Conservation (phyloP, 106 monocot species). For the Acanthochlamys bracteata region DNA sequence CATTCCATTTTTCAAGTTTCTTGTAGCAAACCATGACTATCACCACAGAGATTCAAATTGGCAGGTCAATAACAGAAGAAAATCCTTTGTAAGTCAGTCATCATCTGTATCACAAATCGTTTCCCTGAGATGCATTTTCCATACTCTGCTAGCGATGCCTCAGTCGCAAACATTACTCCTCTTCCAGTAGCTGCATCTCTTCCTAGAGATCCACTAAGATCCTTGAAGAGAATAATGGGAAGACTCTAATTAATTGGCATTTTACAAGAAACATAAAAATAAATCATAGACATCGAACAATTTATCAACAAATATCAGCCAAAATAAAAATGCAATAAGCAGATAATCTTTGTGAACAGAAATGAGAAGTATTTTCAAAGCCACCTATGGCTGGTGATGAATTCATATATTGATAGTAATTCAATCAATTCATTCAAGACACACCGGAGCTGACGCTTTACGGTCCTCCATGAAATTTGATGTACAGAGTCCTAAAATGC, state of each 20-base stretch:
- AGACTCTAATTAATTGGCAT: not conserved
- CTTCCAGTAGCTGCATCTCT: conserved; percentile 92
- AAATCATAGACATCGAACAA: no score
- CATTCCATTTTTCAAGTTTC: not conserved
- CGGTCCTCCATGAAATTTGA: no score
- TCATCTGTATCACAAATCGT: conserved; percentile 86
- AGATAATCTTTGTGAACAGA: no score
- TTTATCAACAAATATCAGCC: not conserved
- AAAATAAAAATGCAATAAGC: no score
- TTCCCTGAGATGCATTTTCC: conserved; percentile 78
- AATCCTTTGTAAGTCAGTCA: not conserved
- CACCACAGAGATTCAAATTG: not conserved
- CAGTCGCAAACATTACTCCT: conserved; percentile 84
- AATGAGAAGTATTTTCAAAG: no score
- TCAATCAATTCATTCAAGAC: no score
- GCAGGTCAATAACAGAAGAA: not conserved
- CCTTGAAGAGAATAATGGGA: conserved; percentile 35
- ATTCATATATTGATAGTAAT: not conserved
- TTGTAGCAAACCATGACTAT: no score
- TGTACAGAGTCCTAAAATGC: no score
- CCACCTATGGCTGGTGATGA: no score
- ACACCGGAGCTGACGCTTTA: no score
- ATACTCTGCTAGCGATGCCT: conserved; percentile 77
- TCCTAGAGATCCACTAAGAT: conserved; percentile 92
- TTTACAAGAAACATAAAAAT: no score